Evolutionary conservation across 768 basidiomycete species (phyloP).

Genomic region (Hericium rajendrae): DNA sequence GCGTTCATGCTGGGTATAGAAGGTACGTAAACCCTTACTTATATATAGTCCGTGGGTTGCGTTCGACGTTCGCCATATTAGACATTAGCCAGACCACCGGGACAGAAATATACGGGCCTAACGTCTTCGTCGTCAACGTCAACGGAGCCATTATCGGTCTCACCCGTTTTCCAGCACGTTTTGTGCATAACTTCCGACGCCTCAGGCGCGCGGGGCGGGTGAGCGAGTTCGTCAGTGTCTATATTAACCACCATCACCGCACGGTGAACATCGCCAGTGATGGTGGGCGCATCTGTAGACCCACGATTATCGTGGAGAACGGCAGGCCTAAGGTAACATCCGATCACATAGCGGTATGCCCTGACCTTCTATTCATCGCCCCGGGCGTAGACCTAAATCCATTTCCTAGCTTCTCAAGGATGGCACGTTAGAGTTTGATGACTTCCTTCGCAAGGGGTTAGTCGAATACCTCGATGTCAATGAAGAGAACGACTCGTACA

Average conservation of each 20-base stretch:
- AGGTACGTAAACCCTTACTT: slow-evolving; percentile 39
- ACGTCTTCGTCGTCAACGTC: slow-evolving; percentile 91
- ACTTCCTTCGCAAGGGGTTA: slow-evolving; percentile 84
- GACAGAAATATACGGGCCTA: slow-evolving; percentile 89
- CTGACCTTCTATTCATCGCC: background rate
- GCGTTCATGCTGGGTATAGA: slow-evolving; percentile 96
- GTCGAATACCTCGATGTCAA: slow-evolving; percentile 99
- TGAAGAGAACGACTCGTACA: slow-evolving; percentile 96
- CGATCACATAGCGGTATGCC: slow-evolving; percentile 67
- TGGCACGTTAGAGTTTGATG: slow-evolving; percentile 77
- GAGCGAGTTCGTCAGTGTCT: slow-evolving; percentile 95
- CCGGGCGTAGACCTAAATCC: slow-evolving; percentile 4
- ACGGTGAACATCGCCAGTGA: slow-evolving; percentile 95
- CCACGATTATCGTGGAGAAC: slow-evolving; percentile 92
- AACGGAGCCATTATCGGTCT: slow-evolving; percentile 95
- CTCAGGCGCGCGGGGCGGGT: slow-evolving; percentile 85
- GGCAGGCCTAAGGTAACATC: slow-evolving; percentile 65
- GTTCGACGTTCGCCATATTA: slow-evolving; percentile 17
- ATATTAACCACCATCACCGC: slow-evolving; percentile 91
- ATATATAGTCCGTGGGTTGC: background rate
- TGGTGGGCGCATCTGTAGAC: slow-evolving; percentile 95
- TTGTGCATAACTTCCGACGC: slow-evolving; percentile 86
- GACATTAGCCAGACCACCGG: slow-evolving; percentile 91
- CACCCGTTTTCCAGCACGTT: slow-evolving; percentile 74
- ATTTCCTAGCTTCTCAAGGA: slow-evolving; percentile 63